Evolutionary conservation across 2,329 filamentous ascomycete genomes (phyloP), one percentile per base, ranked within the genome.

Genomic region (Cordyceps cicadae): DNA sequence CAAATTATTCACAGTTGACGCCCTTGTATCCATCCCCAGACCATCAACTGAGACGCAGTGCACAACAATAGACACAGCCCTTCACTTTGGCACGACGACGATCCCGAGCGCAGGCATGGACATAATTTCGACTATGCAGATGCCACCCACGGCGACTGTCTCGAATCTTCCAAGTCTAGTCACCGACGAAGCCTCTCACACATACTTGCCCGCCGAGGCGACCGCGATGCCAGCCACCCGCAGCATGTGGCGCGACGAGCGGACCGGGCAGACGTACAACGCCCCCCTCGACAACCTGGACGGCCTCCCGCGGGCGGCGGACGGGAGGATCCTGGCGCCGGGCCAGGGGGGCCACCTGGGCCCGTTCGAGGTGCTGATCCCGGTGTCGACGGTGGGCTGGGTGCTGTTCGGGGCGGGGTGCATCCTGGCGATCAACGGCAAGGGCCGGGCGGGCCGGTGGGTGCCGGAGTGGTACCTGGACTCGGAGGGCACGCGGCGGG

Each of bases 391-490:
- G 17, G 54, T 64, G 1, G 71, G 70, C 14, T 74, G 70, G 70
- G 17, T 73, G 8, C 61, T 67, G 5, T 71, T 70, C 26, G 70
- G 71, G 32, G 53, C 70, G 26, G 71, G 71, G 19, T 71, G 68
- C 60, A 68, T 71, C 34, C 62, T 72, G 12, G 67, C 64, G 59
- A 67, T 74, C 61, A 72, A 73, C 62, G 66, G 67, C 0, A 62
- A 63, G 1, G 70, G 70, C 1, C 63, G 64, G 48, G 68, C 66
- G 0, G 70, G 70, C 1, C 58, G 68, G 14, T 73, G 71, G 70
- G 63, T 72, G 29, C 71, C 71, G 0, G 66, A 71, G 57, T 74
- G 71, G 71, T 73, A 72, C 53, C 65, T 71, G 21, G 67, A 72
- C 46, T 67, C 68, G 1, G 43, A 57, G 2, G 66, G 66, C 0